phyloP scores from a whole-genome alignment of 352 stramenopile genomes.

The Phytophthora melonis region DNA sequence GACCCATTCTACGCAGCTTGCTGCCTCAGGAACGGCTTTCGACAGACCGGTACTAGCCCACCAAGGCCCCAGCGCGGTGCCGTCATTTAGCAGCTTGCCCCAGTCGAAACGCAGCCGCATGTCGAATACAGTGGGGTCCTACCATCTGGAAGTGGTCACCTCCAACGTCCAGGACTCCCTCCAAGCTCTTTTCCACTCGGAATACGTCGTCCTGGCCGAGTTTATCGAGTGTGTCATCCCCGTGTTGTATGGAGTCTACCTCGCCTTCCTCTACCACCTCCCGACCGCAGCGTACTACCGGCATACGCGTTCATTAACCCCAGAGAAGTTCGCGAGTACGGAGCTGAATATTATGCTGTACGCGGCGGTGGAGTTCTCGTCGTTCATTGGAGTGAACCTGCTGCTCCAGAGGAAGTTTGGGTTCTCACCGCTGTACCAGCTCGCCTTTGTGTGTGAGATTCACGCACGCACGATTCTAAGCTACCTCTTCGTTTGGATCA shows the following conservation, averaged over 20 bases:
- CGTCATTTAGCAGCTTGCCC: background rate
- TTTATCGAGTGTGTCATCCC: slow-evolving; percentile 42
- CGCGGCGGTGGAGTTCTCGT: slow-evolving; percentile 23
- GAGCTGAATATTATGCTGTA: slow-evolving; percentile 18
- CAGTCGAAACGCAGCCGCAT: background rate
- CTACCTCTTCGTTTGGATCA: slow-evolving; percentile 38
- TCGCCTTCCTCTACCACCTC: slow-evolving; percentile 21
- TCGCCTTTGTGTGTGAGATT: slow-evolving; percentile 45
- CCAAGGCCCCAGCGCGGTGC: background rate
- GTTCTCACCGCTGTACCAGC: slow-evolving; percentile 36
- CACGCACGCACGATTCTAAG: slow-evolving; percentile 34
- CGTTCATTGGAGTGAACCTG: slow-evolving; percentile 9
- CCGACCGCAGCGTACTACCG: slow-evolving; percentile 26
- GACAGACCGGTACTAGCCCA: background rate
- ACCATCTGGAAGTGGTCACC: background rate
- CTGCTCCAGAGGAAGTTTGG: slow-evolving; percentile 18
- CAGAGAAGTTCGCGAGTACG: background rate
- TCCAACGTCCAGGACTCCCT: slow-evolving; percentile 22
- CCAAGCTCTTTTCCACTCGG: slow-evolving; percentile 45
- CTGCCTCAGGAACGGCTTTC: background rate
- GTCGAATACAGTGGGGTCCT: background rate
- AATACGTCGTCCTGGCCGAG: slow-evolving; percentile 46
- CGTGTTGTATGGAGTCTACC: slow-evolving; percentile 35
- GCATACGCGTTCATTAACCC: slow-evolving; percentile 5
- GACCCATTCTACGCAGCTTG: background rate